phyloP scores from a whole-genome alignment of 768 basidiomycete genomes.

The Suillus placidus region DNA sequence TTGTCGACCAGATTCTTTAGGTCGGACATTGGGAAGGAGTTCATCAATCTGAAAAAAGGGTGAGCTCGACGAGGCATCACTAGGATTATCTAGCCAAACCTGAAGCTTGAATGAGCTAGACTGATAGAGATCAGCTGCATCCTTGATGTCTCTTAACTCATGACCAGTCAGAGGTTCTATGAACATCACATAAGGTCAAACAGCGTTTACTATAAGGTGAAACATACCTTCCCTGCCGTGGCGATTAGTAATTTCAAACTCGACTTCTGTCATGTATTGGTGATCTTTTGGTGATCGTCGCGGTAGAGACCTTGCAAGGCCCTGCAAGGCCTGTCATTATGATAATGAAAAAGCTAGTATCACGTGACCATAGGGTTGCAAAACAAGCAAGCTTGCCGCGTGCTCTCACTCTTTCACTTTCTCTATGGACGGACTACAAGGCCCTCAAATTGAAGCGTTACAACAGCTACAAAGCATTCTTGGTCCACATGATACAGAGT shows the following conservation, averaged over 20 bases:
- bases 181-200: constrained; percentile 14
- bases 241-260: neutral
- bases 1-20: constrained; percentile 58
- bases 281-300: neutral
- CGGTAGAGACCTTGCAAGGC: neutral
- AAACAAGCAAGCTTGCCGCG: constrained; percentile 1
- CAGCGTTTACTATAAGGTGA: neutral
- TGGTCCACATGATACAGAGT: constrained; percentile 53
- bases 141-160: constrained; percentile 72
- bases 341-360: neutral
- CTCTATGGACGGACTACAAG: constrained; percentile 17
- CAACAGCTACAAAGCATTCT: constrained; percentile 19
- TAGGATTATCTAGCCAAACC: constrained; percentile 40
- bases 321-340: neutral
- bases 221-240: constrained; percentile 1
- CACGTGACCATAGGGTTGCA: neutral
- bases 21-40: constrained; percentile 73
- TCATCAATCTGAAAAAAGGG: constrained; percentile 65
- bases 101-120: constrained; percentile 87
- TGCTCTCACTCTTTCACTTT: constrained; percentile 3
- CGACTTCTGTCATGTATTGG: neutral
- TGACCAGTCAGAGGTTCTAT: constrained; percentile 65
- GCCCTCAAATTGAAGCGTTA: constrained; percentile 18
- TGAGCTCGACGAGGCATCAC: constrained; percentile 6
- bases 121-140: constrained; percentile 71